phyloP scores from a whole-genome alignment of 2,329 filamentous ascomycete species.

The Alternaria consortialis region DNA sequence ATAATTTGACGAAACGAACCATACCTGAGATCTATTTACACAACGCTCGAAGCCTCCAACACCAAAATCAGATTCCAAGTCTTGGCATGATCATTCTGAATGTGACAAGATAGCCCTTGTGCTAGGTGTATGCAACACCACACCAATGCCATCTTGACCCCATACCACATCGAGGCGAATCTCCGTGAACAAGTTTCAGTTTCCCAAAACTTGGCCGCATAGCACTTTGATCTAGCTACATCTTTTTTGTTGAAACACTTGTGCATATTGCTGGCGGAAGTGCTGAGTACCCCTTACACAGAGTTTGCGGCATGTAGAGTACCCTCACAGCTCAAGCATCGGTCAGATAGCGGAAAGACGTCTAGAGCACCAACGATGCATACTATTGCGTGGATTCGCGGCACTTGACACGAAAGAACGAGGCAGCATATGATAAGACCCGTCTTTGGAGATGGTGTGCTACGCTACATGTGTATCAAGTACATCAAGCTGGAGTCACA shows the following conservation, averaged over 20 bases:
- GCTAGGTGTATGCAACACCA: neutral
- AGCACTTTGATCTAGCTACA: neutral
- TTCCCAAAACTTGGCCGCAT: neutral
- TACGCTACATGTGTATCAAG: no score
- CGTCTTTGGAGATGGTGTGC: neutral
- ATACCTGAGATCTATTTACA: neutral
- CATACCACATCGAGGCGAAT: neutral
- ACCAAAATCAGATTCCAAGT: neutral
- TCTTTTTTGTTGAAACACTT: neutral
- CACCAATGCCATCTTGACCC: neutral
- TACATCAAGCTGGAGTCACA: no score
- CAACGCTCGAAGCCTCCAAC: neutral
- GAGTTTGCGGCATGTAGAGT: neutral
- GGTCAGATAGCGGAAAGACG: neutral
- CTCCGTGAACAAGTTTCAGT: constrained; percentile 4
- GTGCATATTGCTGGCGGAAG: neutral
- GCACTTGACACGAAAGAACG: neutral
- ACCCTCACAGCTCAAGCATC: neutral
- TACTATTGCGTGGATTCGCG: neutral
- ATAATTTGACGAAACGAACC: neutral
- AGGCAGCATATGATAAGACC: neutral
- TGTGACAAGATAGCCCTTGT: neutral
- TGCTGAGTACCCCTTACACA: neutral
- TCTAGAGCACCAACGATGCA: neutral
- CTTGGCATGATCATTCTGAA: neutral